These are phyloP conservation scores for Erythrobasidium hasegawianum DNA, from an alignment of 1,284 basidiomycete species.

Conservation along the genomic window DNA sequence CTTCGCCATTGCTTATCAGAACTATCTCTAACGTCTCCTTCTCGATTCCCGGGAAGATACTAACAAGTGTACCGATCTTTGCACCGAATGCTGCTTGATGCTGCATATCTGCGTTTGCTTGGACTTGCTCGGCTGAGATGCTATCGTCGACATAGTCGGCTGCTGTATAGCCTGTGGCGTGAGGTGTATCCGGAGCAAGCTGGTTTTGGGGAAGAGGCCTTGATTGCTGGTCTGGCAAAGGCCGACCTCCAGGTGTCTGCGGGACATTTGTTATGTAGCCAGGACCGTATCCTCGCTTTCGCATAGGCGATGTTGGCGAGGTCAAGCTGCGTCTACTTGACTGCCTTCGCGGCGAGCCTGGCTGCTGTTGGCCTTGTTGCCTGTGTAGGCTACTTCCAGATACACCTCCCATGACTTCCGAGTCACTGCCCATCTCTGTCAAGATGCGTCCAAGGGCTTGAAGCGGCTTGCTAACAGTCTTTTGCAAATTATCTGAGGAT, in stretches of 20 bases:
- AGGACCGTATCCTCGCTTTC: constrained; percentile 7
- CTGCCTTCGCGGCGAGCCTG: not conserved
- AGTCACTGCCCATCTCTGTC: constrained; percentile 54
- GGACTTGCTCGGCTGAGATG: constrained; percentile 52
- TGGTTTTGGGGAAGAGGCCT: constrained; percentile 3
- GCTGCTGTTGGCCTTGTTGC: constrained; percentile 10
- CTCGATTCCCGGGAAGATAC: constrained; percentile 81
- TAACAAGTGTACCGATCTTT: constrained; percentile 66
- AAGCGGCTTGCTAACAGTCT: constrained; percentile 76
- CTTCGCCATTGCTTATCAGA: constrained; percentile 78
- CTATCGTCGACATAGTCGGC: constrained; percentile 59
- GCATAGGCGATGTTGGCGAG: constrained; percentile 20
- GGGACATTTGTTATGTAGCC: constrained; percentile 28
- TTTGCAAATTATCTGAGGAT: constrained; percentile 64
- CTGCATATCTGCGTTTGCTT: constrained; percentile 72
- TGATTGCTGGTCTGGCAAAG: constrained; percentile 1
- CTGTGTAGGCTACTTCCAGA: constrained; percentile 25
- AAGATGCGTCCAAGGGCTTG: constrained; percentile 82
- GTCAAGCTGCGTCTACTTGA: constrained; percentile 8
- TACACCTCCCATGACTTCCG: constrained; percentile 43
- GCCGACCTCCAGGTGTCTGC: constrained; percentile 39
- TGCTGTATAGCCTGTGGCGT: constrained; percentile 52
- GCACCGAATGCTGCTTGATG: constrained; percentile 65
- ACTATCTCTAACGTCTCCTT: constrained; percentile 78
- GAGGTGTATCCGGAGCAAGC: constrained; percentile 43